Conservation (phyloP, 352 stramenopile genomes). For the Globisporangium abappressorium region DNA sequence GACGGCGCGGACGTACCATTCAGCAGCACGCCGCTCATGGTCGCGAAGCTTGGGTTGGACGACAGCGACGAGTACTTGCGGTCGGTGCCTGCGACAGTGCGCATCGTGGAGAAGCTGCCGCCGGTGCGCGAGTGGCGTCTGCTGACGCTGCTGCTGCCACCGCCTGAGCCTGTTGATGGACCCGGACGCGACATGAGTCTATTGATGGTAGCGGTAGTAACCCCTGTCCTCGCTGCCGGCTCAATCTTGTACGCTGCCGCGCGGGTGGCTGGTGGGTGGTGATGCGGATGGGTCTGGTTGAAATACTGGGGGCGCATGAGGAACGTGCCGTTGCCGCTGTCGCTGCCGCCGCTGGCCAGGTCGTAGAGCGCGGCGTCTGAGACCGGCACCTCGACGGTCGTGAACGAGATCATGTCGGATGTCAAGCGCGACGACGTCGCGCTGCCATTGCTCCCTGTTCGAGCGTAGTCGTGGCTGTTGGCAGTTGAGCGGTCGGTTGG, state of each 20-base stretch:
- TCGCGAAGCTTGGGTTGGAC: background rate
- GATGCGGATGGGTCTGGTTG: background rate
- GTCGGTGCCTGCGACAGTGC: background rate
- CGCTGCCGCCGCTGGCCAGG: conserved; percentile 4
- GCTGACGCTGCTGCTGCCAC: background rate
- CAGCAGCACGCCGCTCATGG: conserved; percentile 11
- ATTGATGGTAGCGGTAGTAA: background rate
- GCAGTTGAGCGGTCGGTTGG: conserved; percentile 1
- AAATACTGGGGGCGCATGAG: background rate
- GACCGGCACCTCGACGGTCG: conserved; percentile 30
- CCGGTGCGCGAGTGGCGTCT: conserved; percentile 12
- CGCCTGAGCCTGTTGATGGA: conserved; percentile 1
- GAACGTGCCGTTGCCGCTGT: background rate
- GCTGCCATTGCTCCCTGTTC: background rate
- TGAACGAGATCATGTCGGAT: conserved; percentile 57
- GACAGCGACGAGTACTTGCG: conserved; percentile 15
- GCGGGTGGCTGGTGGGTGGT: conserved; percentile 3
- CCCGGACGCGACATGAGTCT: background rate
- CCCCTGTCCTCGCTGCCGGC: background rate
- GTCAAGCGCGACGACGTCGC: conserved; percentile 22
- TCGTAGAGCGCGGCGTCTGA: conserved; percentile 6
- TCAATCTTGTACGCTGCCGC: conserved; percentile 5
- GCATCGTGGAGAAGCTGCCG: conserved; percentile 7
- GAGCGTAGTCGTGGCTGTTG: background rate
- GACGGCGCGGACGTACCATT: background rate